A percentile compares a stretch with the other conserved stretches of the same genome.
phyloP scores from a whole-genome alignment of 176 grass and related monocot species.

The Ananas comosus region DNA sequence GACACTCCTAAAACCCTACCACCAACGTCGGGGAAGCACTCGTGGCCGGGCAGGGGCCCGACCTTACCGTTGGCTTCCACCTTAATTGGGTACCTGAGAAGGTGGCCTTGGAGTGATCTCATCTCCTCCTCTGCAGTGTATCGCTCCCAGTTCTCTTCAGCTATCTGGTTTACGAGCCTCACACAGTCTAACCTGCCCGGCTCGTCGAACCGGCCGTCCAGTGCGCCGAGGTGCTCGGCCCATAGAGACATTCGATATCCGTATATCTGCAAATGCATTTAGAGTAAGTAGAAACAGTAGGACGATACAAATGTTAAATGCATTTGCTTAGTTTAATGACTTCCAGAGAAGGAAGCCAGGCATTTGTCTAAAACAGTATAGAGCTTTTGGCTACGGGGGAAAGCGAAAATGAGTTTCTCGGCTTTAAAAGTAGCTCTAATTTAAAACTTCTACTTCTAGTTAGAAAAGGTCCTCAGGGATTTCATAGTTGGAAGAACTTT shows the following conservation, averaged over 20 bases:
- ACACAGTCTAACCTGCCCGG: constrained; percentile 59
- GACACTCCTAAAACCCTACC: constrained; percentile 62
- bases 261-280: constrained; percentile 47
- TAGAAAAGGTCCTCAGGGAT: too few relatives aligned
- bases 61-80: constrained; percentile 58
- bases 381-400: too few relatives aligned
- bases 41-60: constrained; percentile 34
- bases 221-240: constrained; percentile 72
- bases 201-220: constrained; percentile 46
- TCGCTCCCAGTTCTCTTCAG: constrained; percentile 53
- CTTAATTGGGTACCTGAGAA: constrained; percentile 74
- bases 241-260: constrained; percentile 84
- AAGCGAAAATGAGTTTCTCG: too few relatives aligned
- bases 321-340: too few relatives aligned
- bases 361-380: too few relatives aligned
- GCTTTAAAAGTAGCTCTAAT: too few relatives aligned
- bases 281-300: neutral
- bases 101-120: constrained; percentile 51
- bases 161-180: constrained; percentile 55
- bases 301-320: too few relatives aligned
- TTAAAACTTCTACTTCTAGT: too few relatives aligned
- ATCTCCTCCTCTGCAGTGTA: constrained; percentile 45
- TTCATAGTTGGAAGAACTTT: too few relatives aligned
- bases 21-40: constrained; percentile 79
- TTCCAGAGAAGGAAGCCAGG: too few relatives aligned